phyloP scores from a whole-genome alignment of 495 filamentous ascomycete genomes.

The Xylaria sp. region DNA sequence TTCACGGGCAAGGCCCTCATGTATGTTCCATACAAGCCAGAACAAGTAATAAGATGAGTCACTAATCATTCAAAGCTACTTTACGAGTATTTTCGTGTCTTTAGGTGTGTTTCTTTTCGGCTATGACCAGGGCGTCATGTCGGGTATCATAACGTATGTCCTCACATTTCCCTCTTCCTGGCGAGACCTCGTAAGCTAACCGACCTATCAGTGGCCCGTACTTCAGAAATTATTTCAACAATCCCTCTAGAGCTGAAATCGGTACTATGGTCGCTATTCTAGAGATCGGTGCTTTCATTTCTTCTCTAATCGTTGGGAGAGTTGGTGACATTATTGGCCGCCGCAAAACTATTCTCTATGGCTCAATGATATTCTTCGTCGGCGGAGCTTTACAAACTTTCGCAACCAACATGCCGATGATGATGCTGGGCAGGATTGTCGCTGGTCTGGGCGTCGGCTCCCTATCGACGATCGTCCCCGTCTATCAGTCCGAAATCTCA shows the following conservation, averaged over 20 bases:
- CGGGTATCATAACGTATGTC: slow-evolving; percentile 94
- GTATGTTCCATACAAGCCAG: slow-evolving; percentile 58
- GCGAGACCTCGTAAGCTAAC: slow-evolving; percentile 30
- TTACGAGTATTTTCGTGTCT: slow-evolving; percentile 97
- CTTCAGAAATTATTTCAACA: slow-evolving; percentile 90
- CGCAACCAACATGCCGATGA: slow-evolving; percentile 83
- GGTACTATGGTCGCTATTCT: slow-evolving; percentile 97
- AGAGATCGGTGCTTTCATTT: slow-evolving; percentile 90
- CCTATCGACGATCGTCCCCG: slow-evolving; percentile 94
- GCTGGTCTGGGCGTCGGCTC: slow-evolving; percentile 94
- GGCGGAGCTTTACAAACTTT: slow-evolving; percentile 88
- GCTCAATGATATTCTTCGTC: slow-evolving; percentile 88
- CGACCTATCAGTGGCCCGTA: slow-evolving; percentile 68
- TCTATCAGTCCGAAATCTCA: slow-evolving; percentile 98
- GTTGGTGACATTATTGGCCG: slow-evolving; percentile 93
- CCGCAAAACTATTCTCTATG: slow-evolving; percentile 90
- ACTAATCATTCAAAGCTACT: slow-evolving; percentile 72
- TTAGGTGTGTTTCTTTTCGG: slow-evolving; percentile 97
- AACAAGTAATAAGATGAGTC: not conserved
- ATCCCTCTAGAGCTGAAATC: slow-evolving; percentile 82
- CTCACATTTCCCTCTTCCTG: slow-evolving; percentile 21
- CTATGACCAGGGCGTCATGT: slow-evolving; percentile 99
- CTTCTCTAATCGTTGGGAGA: slow-evolving; percentile 85
- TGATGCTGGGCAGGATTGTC: slow-evolving; percentile 88
- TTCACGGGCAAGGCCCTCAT: slow-evolving; percentile 94